Evolutionary conservation across 441 rosid species (phyloP), one percentile per base, ranked within the genome.

Genomic region (Pelargonium fulgidum): DNA sequence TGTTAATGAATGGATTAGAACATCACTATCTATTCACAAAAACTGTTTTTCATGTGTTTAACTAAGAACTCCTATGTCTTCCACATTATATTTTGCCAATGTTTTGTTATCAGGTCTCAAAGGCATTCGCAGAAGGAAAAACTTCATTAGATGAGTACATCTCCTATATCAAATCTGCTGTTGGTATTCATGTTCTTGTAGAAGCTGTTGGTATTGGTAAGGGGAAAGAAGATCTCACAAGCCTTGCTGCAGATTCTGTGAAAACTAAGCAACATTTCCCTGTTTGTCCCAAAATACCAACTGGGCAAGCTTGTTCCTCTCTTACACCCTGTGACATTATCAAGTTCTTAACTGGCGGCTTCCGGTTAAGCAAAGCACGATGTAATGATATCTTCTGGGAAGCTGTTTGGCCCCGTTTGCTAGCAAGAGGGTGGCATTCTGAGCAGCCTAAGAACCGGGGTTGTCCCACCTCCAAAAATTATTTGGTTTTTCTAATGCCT

Each of bases 351-450:
- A 89, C 86, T 12, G 89, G 93, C 16, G 83, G 79, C 59, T 74
- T 81, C 47, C 86, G 93, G 62, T 73, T 87, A 74, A 85, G 89
- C 79, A 89, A 89, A 81, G 87, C 90, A 33, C 91, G 93, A 13
- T 79, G 83, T 68, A 87, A 69, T 70, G 91, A 89, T 78, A 82
- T 89, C 54, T 89, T 87, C 71, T 87, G 96, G 96, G 96, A 89
- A 81, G 91, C 90, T 63, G 86, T 87, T 61, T 89, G 96, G 96
- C 96, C 96, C 1, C 93, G 91, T 63, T 76, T 89, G 73, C 78
- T 89, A 7, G 93, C 89, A 29, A 77, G 82, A 79, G 93, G 96
- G 67, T 89, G 96, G 96, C 87, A 79, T 74, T 87, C 91, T 33
- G 91, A 89, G 80, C 84, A 86, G 75, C 86, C 86, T 0, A 71